phyloP scores from a whole-genome alignment of 1,284 basidiomycete genomes.

The Ustilago tritici region DNA sequence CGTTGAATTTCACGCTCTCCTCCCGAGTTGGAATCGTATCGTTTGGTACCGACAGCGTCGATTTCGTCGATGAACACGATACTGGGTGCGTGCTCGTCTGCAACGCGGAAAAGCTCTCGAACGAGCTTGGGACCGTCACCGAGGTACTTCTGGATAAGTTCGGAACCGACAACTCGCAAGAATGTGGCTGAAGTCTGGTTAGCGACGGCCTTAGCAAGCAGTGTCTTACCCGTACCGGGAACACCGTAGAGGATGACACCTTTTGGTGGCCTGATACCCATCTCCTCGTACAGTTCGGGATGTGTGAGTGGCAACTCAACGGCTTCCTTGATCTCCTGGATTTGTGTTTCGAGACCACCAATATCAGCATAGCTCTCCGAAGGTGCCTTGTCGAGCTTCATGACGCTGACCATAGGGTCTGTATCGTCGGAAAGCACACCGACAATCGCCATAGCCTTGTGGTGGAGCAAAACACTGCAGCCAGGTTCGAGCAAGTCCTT shows the following conservation, averaged over 20 bases:
- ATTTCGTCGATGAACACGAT: conserved; percentile 73
- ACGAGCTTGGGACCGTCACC: conserved; percentile 80
- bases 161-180: conserved; percentile 95
- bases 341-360: conserved; percentile 94
- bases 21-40: conserved; percentile 72
- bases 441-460: conserved; percentile 94
- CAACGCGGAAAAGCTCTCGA: conserved; percentile 72
- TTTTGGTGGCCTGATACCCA: conserved; percentile 99
- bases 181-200: conserved; percentile 99
- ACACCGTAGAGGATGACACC: conserved; percentile 99
- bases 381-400: conserved; percentile 95
- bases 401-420: conserved; percentile 97
- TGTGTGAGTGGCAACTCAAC: conserved; percentile 98
- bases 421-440: conserved; percentile 95
- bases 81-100: conserved; percentile 71
- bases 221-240: conserved; percentile 97
- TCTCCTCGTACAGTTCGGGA: conserved; percentile 98
- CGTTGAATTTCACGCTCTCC: conserved; percentile 72
- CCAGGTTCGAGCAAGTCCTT: conserved; percentile 97
- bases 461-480: conserved; percentile 93
- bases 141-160: conserved; percentile 98
- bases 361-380: conserved; percentile 99
- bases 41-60: conserved; percentile 72
- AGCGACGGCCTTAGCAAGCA: conserved; percentile 97
- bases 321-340: conserved; percentile 99